Evolutionary conservation across 1,139 yeast species (phyloP).

Genomic region (Sugiyamaella grinbergsii): DNA sequence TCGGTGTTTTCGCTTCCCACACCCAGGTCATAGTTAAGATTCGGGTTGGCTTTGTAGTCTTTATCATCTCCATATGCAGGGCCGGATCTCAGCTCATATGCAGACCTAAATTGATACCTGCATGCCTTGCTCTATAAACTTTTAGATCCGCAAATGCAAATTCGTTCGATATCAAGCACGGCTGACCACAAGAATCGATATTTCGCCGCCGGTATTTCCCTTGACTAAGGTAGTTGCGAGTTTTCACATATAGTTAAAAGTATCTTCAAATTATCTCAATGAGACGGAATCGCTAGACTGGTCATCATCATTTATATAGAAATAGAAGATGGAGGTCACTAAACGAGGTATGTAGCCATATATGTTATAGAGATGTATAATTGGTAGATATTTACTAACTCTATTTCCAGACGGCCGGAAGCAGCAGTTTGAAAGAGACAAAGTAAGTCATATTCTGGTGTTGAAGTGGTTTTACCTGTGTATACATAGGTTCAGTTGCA

Average conservation of each 20-base stretch:
- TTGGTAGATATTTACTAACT: slow-evolving; percentile 3
- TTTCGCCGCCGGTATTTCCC: background rate
- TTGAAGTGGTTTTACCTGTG: background rate
- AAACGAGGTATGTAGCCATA: slow-evolving; percentile 11
- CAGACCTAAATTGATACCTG: too few species aligned
- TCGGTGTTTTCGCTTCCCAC: background rate
- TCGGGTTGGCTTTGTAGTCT: background rate
- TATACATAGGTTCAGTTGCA: too few species aligned
- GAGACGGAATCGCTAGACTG: too few species aligned
- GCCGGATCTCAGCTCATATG: too few species aligned
- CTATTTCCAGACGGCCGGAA: slow-evolving; percentile 59
- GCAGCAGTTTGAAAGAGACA: slow-evolving; percentile 73
- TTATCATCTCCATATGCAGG: too few species aligned
- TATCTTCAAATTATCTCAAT: too few species aligned
- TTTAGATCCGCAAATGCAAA: too few species aligned
- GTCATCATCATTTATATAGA: too few species aligned
- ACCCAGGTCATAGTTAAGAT: background rate
- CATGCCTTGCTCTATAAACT: too few species aligned
- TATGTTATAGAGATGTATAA: background rate
- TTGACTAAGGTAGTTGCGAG: too few species aligned
- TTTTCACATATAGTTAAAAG: too few species aligned
- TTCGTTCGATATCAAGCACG: background rate
- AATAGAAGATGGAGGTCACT: slow-evolving; percentile 19
- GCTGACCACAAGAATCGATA: too few species aligned
- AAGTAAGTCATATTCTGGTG: slow-evolving; percentile 32